These are phyloP conservation scores for Coprinopsis sp. DNA, from an alignment of 768 basidiomycete species.

Conservation along the genomic window DNA sequence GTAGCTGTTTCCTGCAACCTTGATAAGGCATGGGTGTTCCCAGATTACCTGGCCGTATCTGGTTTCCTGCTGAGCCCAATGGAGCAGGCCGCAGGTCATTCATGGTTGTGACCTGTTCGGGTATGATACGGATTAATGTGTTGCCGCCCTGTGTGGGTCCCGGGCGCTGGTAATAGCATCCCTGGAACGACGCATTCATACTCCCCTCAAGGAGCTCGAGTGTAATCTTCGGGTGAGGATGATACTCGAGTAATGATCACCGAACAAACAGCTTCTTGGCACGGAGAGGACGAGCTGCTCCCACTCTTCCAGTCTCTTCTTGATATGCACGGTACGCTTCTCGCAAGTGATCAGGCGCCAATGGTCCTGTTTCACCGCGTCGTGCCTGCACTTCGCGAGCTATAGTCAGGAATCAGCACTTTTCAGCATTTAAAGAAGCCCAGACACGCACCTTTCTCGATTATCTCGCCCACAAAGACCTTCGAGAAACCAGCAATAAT, in stretches of 20 bases:
- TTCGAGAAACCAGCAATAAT: conserved; percentile 87
- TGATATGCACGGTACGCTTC: conserved; percentile 86
- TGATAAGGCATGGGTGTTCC: too few species aligned
- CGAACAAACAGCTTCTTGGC: conserved; percentile 72
- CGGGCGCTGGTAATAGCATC: too few species aligned
- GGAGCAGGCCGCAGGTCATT: too few species aligned
- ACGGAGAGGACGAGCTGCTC: conserved; percentile 65
- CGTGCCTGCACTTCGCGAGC: conserved; percentile 74
- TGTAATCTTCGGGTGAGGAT: neutral
- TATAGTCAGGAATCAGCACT: conserved; percentile 20
- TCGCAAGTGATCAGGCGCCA: conserved; percentile 85
- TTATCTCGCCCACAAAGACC: conserved; percentile 89
- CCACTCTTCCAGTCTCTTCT: conserved; percentile 74
- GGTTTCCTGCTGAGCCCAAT: too few species aligned
- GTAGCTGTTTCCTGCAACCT: too few species aligned
- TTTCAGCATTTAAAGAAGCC: neutral
- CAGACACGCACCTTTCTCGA: conserved; percentile 65
- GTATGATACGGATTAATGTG: too few species aligned
- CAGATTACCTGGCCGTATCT: too few species aligned
- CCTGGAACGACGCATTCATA: neutral
- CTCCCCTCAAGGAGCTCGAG: neutral
- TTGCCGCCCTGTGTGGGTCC: too few species aligned
- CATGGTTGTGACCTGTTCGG: too few species aligned
- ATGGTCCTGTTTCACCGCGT: conserved; percentile 68
- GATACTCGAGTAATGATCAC: conserved; percentile 22